Base-by-base conservation (phyloP, 2,329 filamentous ascomycete species). In the Penicillium sp. region DNA sequence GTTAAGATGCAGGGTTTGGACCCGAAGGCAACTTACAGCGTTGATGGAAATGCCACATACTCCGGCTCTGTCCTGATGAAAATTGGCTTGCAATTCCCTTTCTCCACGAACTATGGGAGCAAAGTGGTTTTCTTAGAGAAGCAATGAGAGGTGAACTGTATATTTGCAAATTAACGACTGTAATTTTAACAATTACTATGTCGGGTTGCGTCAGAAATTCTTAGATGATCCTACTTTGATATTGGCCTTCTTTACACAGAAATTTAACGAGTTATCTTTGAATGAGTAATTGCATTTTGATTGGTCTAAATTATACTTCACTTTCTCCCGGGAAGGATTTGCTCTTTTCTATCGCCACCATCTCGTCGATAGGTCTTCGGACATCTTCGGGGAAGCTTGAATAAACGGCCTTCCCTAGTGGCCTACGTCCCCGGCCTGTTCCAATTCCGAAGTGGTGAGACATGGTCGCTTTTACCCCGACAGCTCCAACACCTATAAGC, bases 31-130 rank as follows among this genome's bases (percentile, higher is more conserved):
- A 77, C 67, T 46, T 88, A 88, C 61, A 79, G 70, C 14, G 70
- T 84, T 16, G 75, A 81, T 37, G 82, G 81, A 0, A 79, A 82
- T 26, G 74, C 69, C 23, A 80, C 77, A 6, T 82, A 81, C 56
- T 82, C 80, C 0, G 86, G 85, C 0, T 77, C 79, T 9, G 87
- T 83, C 7, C 73, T 87, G 63, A 87, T 87, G 83, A 87, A 85
- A 58, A 75, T 77, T 1, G 86, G 85, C 0, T 63, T 88, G 33
- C 83, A 86, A 68, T 75, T 80, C 67, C 60, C 69, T 4, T 81
- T 85, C 59, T 62, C 71, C 0, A 73, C 70, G 0, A 84, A 87
- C 59, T 86, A 84, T 58, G 77, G 83, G 58, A 87, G 85, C 59
- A 77, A 76, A 59, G 71, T 87, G 26, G 75, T 87, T 5, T 77